A percentile compares a stretch with the other conserved stretches of the same genome.
Conservation (phyloP, 2,329 filamentous ascomycete species). For the Calonectria pauciramosa region DNA sequence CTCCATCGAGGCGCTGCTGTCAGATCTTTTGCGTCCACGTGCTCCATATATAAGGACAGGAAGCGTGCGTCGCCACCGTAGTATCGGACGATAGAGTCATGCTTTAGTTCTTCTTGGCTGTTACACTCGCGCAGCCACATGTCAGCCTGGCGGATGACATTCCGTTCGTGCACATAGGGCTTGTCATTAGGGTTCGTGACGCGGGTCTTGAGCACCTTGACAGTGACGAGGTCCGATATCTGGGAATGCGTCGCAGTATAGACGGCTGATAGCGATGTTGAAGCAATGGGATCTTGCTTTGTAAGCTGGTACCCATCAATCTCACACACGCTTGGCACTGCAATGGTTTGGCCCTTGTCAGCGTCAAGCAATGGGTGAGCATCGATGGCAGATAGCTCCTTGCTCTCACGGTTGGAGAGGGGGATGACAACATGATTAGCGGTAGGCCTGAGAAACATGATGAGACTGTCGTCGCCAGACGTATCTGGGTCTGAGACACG, state of each 20-base stretch:
- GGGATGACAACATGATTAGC: conserved; percentile 67
- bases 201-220: conserved; percentile 72
- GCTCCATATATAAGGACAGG: conserved; percentile 73
- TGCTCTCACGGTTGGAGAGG: conserved; percentile 61
- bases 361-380: conserved; percentile 67
- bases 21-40: conserved; percentile 69
- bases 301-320: conserved; percentile 68
- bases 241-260: conserved; percentile 68
- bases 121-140: conserved; percentile 72
- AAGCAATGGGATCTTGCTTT: conserved; percentile 69
- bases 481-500: conserved; percentile 51
- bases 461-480: conserved; percentile 61
- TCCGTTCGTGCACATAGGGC: conserved; percentile 65
- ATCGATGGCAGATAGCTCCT: conserved; percentile 60
- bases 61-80: conserved; percentile 73
- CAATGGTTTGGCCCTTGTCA: conserved; percentile 62
- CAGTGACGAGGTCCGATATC: conserved; percentile 68
- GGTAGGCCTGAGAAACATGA: conserved; percentile 67
- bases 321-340: conserved; percentile 64
- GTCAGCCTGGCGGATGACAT: conserved; percentile 71
- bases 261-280: conserved; percentile 67
- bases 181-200: conserved; percentile 56
- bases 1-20: conserved; percentile 65
- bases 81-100: conserved; percentile 70
- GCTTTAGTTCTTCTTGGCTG: conserved; percentile 67